Base-by-base conservation (phyloP, 371 early-diverging fungal genomes). In the Syncephalis plumigaleata region DNA sequence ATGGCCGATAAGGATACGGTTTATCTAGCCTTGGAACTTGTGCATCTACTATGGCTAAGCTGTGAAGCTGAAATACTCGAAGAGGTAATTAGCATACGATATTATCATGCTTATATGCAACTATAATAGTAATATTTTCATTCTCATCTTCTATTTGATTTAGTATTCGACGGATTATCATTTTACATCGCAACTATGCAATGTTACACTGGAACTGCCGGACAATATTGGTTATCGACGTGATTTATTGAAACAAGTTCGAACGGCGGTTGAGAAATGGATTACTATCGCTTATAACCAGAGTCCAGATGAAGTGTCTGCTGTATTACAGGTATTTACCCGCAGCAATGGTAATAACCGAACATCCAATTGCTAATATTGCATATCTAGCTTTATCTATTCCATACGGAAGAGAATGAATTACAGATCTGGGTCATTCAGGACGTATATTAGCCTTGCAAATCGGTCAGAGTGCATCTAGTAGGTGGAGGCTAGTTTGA, bases 31-130 rank as follows among this genome's bases (percentile, higher is more conserved):
- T 56, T 87, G 36, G 87, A 87, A 58, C 57, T 87, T 25, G 73
- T 81, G 9, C 84, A 85, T 40, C 59, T 87, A 2, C 61, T 83
- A 5, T 87, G 86, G 86, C 60, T 73, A 48, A 71, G 81, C 47
- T 87, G 87, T 48, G 81, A 83, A 54, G 78, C 79, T 8, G 86
- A 83, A 66, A 72, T 76, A 47, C 70, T 76, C 39, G 83, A 84
- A 47, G 84, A 84, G 55, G 66, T 63, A 56, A 36, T 7, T 27
- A 42, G 9, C 15, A 20, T 48, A 4, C 22, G 16, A 9, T 47
- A n/a, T n/a, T n/a, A n/a, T n/a, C n/a, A n/a, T n/a, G n/a, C n/a
- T n/a, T n/a, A n/a, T n/a, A n/a, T n/a, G n/a, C n/a, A n/a, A n/a
- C 17, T 17, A 7, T 43, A 13, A 9, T 16, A 26, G 15, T 23